Conservation (phyloP, 192 early-diverging fungal genomes). For the Linderina pennispora region DNA sequence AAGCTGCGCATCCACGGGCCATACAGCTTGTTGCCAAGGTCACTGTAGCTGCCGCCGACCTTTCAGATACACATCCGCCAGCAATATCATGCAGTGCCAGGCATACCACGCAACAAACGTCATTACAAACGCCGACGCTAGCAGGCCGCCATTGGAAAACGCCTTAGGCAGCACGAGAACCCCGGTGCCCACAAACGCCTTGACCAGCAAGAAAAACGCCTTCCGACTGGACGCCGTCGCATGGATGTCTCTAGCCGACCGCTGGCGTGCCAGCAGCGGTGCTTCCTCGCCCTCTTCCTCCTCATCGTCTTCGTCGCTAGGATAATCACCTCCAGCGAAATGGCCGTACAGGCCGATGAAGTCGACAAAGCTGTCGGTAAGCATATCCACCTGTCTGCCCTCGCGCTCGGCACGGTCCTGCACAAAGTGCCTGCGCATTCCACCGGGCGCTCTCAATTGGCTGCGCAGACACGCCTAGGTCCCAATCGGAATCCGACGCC, state of each 20-base stretch:
- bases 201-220: constrained; percentile 71
- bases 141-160: constrained; percentile 69
- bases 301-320: constrained; percentile 68
- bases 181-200: constrained; percentile 81
- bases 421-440: constrained; percentile 84
- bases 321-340: constrained; percentile 88
- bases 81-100: constrained; percentile 56
- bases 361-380: constrained; percentile 89
- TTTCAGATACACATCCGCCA: constrained; percentile 55
- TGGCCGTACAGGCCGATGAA: constrained; percentile 90
- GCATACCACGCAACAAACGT: constrained; percentile 54
- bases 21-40: constrained; percentile 55
- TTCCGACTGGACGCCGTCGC: constrained; percentile 58
- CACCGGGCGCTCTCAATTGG: constrained; percentile 67
- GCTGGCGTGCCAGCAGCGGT: constrained; percentile 3
- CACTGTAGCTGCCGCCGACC: constrained; percentile 61
- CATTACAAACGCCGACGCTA: constrained; percentile 51
- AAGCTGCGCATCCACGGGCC: constrained; percentile 51
- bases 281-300: constrained; percentile 12
- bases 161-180: constrained; percentile 66
- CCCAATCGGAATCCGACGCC: constrained; percentile 38
- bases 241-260: constrained; percentile 11
- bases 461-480: constrained; percentile 27
- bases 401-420: constrained; percentile 59
- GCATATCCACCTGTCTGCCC: constrained; percentile 57